phyloP scores from a whole-genome alignment of 176 grass and related monocot species.

The Ampelocalamus luodianensis region DNA sequence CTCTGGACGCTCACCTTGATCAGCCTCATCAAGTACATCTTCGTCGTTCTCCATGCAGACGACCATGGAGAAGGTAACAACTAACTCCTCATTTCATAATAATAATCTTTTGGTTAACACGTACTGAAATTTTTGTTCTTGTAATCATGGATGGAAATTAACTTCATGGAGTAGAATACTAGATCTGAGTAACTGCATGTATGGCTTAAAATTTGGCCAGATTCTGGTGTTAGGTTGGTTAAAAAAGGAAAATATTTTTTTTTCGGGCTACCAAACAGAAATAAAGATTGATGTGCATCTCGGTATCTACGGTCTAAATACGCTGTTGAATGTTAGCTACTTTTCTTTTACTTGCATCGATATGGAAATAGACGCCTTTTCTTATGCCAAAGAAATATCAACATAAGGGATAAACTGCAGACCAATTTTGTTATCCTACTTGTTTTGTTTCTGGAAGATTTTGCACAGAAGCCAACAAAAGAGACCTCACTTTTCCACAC shows the following conservation, averaged over 20 bases:
- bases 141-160: not conserved
- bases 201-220: not conserved
- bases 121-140: not conserved
- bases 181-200: not conserved
- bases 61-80: slow-evolving; percentile 81
- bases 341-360: not conserved
- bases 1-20: slow-evolving; percentile 79
- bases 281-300: not conserved
- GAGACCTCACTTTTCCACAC: too few relatives aligned
- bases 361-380: too few relatives aligned
- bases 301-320: not conserved
- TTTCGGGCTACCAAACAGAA: not conserved
- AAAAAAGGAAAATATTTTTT: not conserved
- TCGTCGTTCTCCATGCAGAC: slow-evolving; percentile 65
- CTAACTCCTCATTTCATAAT: not conserved
- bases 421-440: too few relatives aligned
- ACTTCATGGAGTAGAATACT: not conserved
- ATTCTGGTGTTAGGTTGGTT: not conserved
- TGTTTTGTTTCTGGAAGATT: too few relatives aligned
- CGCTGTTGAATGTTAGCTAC: not conserved
- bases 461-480: too few relatives aligned
- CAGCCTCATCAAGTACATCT: slow-evolving; percentile 72
- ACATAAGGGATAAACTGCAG: too few relatives aligned
- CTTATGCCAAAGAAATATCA: too few relatives aligned
- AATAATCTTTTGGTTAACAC: not conserved